phyloP scores from a whole-genome alignment of 176 grass and related monocot species.

The Panicum miliaceum region DNA sequence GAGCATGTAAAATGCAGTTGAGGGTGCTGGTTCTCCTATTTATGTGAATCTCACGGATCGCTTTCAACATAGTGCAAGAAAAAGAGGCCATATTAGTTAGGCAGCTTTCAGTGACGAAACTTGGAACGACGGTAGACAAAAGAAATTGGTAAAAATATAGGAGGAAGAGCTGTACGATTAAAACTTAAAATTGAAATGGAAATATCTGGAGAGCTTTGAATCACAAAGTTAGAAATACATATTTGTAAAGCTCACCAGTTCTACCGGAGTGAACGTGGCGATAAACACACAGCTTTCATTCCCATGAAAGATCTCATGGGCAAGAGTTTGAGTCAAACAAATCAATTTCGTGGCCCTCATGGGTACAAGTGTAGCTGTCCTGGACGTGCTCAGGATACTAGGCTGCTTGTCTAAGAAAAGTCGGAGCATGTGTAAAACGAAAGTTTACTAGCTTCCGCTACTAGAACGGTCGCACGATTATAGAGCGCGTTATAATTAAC shows the following conservation, averaged over 20 bases:
- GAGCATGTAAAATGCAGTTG: no score
- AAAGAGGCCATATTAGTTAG: no score
- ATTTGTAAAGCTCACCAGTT: background rate
- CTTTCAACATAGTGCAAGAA: no score
- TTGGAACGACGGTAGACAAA: no score
- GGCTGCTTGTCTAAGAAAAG: background rate
- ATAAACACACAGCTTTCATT: background rate
- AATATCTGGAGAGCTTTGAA: no score
- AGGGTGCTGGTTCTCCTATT: no score
- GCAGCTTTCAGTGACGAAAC: no score
- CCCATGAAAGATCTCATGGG: background rate
- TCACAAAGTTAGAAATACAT: no score
- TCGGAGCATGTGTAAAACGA: background rate
- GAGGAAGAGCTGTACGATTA: no score
- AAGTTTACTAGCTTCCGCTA: background rate
- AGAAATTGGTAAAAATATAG: no score
- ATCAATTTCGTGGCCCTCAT: background rate
- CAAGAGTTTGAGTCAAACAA: slow-evolving; percentile 3
- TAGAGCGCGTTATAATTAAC: background rate
- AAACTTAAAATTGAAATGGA: no score
- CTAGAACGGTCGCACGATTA: background rate
- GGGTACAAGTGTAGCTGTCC: background rate
- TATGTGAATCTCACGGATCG: no score
- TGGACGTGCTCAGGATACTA: background rate
- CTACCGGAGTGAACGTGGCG: background rate